phyloP scores from a whole-genome alignment of 805 yeast species.

The Zygoascus tannicola region DNA sequence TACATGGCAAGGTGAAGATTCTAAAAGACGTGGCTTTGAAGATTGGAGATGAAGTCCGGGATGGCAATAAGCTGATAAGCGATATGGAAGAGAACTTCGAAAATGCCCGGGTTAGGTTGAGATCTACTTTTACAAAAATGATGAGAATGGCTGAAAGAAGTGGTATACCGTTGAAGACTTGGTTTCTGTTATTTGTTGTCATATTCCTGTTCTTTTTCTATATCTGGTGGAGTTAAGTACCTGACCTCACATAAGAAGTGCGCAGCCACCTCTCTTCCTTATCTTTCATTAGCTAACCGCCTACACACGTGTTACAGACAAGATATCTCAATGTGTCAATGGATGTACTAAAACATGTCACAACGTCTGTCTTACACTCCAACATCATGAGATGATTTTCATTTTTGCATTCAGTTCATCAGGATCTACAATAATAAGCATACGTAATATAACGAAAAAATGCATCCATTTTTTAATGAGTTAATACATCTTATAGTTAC shows the following conservation, averaged over 20 bases:
- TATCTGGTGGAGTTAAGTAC: conserved; percentile 21
- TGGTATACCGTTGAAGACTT: conserved; percentile 54
- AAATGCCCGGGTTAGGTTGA: conserved; percentile 38
- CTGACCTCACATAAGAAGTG: neutral
- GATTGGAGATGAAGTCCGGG: conserved; percentile 59
- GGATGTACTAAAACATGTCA: no score
- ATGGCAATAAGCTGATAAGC: conserved; percentile 39
- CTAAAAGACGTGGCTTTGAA: conserved; percentile 39
- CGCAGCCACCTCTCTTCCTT: no score
- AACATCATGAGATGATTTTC: no score
- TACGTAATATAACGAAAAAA: no score
- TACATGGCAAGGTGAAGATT: conserved; percentile 45
- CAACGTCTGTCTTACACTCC: no score
- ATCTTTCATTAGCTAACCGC: no score
- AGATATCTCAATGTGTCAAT: no score
- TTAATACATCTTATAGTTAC: no score
- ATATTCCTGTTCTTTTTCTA: conserved; percentile 39
- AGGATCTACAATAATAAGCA: no score
- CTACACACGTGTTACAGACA: no score
- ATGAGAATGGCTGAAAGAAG: conserved; percentile 53
- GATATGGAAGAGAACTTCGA: conserved; percentile 40
- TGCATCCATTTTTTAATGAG: no score
- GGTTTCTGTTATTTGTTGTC: conserved; percentile 43
- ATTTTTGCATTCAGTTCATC: no score
- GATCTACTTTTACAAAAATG: conserved; percentile 48